Percentiles rank a stretch among this genome's conserved stretches.
phyloP scores from a whole-genome alignment of 1,139 yeast genomes.

The Eremothecium coryli region DNA sequence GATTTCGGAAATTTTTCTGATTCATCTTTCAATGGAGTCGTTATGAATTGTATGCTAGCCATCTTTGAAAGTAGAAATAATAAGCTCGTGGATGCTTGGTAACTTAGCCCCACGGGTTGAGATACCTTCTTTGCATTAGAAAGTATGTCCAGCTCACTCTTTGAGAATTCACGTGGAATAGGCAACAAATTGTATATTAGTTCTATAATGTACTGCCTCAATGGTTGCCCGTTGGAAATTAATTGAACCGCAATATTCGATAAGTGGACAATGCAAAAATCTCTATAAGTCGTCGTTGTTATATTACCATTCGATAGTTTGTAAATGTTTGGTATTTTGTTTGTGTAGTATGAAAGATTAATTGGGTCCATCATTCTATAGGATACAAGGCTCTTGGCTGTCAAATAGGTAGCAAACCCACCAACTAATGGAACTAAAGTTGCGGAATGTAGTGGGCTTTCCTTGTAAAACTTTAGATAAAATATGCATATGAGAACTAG shows the following conservation, averaged over 20 bases:
- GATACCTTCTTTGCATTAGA: conserved; percentile 32
- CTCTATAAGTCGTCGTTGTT: conserved; percentile 44
- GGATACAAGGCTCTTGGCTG: conserved; percentile 41
- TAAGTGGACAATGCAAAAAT: conserved; percentile 48
- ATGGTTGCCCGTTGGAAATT: conserved; percentile 31
- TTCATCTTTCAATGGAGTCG: conserved; percentile 10
- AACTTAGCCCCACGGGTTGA: conserved; percentile 44
- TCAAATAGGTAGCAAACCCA: conserved; percentile 51
- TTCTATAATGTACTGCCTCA: conserved; percentile 45
- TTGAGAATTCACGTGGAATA: conserved; percentile 31
- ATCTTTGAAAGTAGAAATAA: conserved; percentile 41
- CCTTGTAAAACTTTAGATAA: conserved; percentile 45
- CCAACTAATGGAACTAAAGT: conserved; percentile 51
- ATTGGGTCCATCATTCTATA: conserved; percentile 39
- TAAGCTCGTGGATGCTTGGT: conserved; percentile 48
- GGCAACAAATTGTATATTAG: conserved; percentile 53
- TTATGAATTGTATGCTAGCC: conserved; percentile 20
- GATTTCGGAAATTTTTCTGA: not conserved
- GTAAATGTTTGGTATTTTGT: conserved; percentile 41
- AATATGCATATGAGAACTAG: conserved; percentile 46
- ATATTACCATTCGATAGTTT: conserved; percentile 29
- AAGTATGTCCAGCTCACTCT: conserved; percentile 20
- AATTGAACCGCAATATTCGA: conserved; percentile 35
- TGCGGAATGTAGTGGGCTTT: conserved; percentile 33
- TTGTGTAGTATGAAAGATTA: conserved; percentile 33